Evolutionary conservation across 192 early-diverging fungal species (phyloP).

Genomic region (Mortierella hygrophila): DNA sequence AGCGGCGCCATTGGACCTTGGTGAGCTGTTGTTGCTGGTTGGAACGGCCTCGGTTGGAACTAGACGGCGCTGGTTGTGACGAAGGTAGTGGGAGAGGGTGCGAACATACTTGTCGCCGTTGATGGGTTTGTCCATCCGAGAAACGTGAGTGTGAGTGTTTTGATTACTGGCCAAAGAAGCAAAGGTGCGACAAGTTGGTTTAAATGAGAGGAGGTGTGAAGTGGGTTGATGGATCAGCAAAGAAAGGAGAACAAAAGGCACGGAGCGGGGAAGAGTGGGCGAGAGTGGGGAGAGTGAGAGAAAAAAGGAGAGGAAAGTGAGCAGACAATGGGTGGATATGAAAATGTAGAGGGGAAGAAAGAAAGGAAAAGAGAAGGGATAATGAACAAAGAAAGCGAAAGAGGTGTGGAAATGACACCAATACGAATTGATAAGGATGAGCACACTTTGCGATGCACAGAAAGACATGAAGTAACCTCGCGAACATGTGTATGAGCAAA

Average conservation of each 20-base stretch:
- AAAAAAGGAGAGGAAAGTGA: background rate
- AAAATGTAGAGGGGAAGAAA: background rate
- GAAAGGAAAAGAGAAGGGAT: background rate
- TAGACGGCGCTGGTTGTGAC: conserved; percentile 64
- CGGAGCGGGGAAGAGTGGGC: background rate
- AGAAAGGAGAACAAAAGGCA: background rate
- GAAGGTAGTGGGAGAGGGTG: conserved; percentile 67
- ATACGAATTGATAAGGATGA: background rate
- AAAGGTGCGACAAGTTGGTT: background rate
- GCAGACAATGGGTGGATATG: background rate
- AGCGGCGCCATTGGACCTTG: conserved; percentile 26
- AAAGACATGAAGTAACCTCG: too few species aligned
- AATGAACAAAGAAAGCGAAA: conserved; percentile 6
- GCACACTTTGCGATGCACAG: too few species aligned
- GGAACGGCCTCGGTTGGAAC: conserved; percentile 13
- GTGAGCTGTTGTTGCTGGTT: conserved; percentile 19
- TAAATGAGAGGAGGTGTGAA: background rate
- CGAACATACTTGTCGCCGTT: conserved; percentile 67
- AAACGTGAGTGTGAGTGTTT: background rate
- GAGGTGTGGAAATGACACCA: background rate
- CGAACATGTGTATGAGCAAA: background rate
- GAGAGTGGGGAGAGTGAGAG: background rate
- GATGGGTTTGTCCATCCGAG: conserved; percentile 55
- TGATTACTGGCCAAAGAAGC: background rate
- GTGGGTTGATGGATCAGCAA: background rate